These are phyloP conservation scores for Cucurbita argyrosperma DNA, from an alignment of 306 rosid species.

Conservation along the genomic window DNA sequence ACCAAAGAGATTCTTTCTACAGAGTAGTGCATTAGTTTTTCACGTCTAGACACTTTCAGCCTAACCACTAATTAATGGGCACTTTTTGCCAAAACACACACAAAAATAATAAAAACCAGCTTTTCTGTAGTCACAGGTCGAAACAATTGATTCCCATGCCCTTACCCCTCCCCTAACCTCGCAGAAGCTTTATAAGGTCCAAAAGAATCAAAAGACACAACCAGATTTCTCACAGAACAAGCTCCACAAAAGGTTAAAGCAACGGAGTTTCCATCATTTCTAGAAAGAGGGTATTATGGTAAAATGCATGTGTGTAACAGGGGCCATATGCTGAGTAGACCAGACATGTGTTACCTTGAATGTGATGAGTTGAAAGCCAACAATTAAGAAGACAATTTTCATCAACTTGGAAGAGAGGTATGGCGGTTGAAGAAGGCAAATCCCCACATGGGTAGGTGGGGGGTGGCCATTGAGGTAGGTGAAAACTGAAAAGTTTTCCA, in stretches of 20 bases:
- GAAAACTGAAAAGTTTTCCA: slow-evolving; percentile 10
- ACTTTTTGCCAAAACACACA: neutral
- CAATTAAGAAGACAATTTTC: neutral
- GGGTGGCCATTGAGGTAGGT: slow-evolving; percentile 1
- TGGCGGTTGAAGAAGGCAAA: slow-evolving; percentile 10
- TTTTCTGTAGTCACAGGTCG: neutral
- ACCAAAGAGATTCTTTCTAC: neutral
- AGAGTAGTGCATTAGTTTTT: neutral
- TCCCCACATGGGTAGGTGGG: slow-evolving; percentile 12
- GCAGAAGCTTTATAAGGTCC: neutral
- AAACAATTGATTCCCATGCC: neutral
- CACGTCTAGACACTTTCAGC: neutral
- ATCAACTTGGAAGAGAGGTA: slow-evolving; percentile 6
- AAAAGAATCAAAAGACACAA: neutral
- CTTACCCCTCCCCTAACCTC: neutral
- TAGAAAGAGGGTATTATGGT: neutral
- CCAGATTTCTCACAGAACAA: neutral
- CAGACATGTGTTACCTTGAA: slow-evolving; percentile 1
- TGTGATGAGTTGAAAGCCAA: neutral
- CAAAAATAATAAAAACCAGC: neutral
- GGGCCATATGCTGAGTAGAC: neutral
- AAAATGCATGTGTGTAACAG: neutral
- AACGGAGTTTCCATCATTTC: neutral
- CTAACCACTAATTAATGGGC: neutral
- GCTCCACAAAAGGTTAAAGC: neutral